Evolutionary conservation across 257 asterid species (phyloP), one percentile per base, ranked within the genome.

Genomic region (Echites panduratus): DNA sequence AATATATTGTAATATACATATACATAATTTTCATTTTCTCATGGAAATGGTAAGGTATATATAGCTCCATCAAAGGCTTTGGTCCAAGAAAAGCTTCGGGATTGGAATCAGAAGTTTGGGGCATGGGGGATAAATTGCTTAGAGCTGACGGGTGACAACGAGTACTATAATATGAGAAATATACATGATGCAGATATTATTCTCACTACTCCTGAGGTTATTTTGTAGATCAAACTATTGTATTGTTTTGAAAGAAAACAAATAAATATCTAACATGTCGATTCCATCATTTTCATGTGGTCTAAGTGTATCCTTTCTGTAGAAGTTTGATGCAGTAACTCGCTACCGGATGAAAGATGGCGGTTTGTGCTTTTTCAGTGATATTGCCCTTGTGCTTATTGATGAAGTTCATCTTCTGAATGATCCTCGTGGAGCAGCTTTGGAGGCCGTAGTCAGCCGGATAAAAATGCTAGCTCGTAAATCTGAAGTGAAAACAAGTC

Each of bases 351-450:
- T 88, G 66, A 87, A 81, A 79, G 95, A 91, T 76, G 99, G 99
- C 78, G 97, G 99, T 22, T 72, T 94, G 90, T 86, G 97, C 83
- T 91, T 94, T 85, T 94, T 91, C 86, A 83, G 98, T 64, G 99
- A 91, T 78, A 88, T 94, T 77, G 86, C 99, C 43, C 93, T 94
- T 67, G 88, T 94, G 80, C 96, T 94, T 59, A 89, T 94, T 72
- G 99, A 94, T 86, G 99, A 91, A 84, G 99, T 91, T 84, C 99
- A 94, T 87, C 87, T 94, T 77, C 86, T 94, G 84, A 94, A 88
- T 80, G 99, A 91, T 70, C 89, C 98, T 71, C 93, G 99, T 71
- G 99, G 99, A 79, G 99, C 99, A 76, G 92, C 95, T 72, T 79
- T 94, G 78, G 98, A 94, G 85, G 98, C 99, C 76, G 85, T 94